Evolutionary conservation across 805 yeast species (phyloP).

Genomic region (Cyberlindnera euphorbiiphila): DNA sequence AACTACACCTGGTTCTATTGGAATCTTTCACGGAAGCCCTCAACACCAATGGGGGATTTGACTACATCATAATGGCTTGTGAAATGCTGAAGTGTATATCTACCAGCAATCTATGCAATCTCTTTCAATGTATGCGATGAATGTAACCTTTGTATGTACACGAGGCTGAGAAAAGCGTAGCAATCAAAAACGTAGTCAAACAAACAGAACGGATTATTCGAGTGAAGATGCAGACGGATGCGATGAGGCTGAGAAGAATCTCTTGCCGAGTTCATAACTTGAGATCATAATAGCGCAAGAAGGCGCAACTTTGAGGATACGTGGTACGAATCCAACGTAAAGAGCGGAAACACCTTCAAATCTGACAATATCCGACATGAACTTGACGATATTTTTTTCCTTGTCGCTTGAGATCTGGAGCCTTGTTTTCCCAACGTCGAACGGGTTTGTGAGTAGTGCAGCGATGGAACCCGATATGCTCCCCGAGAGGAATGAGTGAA

Average conservation of each 20-base stretch:
- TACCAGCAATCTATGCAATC: too few species aligned
- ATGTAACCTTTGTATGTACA: too few species aligned
- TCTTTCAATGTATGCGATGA: too few species aligned
- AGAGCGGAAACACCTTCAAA: constrained; percentile 79
- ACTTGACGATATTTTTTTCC: constrained; percentile 60
- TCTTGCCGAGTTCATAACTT: constrained; percentile 85
- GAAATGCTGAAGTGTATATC: not conserved
- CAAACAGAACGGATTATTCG: not conserved
- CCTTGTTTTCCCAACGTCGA: constrained; percentile 95
- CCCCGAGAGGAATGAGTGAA: constrained; percentile 74
- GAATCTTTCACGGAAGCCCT: constrained; percentile 4
- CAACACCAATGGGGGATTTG: constrained; percentile 10
- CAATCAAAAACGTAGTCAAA: not conserved
- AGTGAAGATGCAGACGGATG: not conserved
- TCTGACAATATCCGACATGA: constrained; percentile 55
- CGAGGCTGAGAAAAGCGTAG: too few species aligned
- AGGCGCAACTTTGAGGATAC: constrained; percentile 90
- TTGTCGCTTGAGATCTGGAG: constrained; percentile 56
- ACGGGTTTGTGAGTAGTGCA: constrained; percentile 86
- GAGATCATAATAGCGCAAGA: constrained; percentile 98
- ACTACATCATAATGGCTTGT: not conserved
- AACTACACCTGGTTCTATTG: constrained; percentile 22
- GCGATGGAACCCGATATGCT: constrained; percentile 81
- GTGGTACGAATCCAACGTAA: constrained; percentile 83
- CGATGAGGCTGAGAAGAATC: constrained; percentile 34